These are phyloP conservation scores for Solanum pinnatisectum DNA, from an alignment of 257 asterid genomes.

Conservation along the genomic window DNA sequence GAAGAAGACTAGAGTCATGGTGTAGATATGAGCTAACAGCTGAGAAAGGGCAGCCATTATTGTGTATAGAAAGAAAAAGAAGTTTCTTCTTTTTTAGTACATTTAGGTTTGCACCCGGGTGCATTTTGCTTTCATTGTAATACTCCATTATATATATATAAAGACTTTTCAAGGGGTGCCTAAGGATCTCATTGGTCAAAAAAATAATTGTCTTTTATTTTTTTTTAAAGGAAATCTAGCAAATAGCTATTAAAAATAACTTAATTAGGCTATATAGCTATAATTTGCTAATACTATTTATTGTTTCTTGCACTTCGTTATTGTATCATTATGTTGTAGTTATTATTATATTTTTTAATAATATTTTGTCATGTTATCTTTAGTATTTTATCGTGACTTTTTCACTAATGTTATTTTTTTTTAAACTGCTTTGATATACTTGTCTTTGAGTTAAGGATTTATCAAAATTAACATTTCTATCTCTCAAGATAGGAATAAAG, in stretches of 20 bases:
- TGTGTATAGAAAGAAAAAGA: not conserved
- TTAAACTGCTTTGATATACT: too few species aligned
- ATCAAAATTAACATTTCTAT: not conserved
- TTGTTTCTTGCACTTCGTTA: not conserved
- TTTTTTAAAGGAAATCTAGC: too few species aligned
- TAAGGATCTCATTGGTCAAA: not conserved
- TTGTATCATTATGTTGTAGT: too few species aligned
- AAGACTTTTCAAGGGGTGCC: not conserved
- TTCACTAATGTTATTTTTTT: too few species aligned
- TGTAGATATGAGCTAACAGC: conserved; percentile 27
- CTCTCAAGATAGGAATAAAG: not conserved
- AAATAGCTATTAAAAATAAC: too few species aligned
- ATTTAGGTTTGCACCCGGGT: not conserved
- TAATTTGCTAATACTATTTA: too few species aligned
- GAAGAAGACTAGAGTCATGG: conserved; percentile 26
- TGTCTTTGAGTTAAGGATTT: not conserved
- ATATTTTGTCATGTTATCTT: not conserved
- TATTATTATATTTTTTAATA: too few species aligned
- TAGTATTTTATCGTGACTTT: too few species aligned
- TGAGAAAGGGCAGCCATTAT: conserved; percentile 38
- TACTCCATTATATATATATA: not conserved
- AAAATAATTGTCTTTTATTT: not conserved
- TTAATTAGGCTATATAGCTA: too few species aligned
- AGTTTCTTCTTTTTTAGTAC: too few species aligned
- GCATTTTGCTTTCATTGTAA: not conserved